Base-by-base conservation (phyloP, 345 rosid species). In the Moringa oleifera region DNA sequence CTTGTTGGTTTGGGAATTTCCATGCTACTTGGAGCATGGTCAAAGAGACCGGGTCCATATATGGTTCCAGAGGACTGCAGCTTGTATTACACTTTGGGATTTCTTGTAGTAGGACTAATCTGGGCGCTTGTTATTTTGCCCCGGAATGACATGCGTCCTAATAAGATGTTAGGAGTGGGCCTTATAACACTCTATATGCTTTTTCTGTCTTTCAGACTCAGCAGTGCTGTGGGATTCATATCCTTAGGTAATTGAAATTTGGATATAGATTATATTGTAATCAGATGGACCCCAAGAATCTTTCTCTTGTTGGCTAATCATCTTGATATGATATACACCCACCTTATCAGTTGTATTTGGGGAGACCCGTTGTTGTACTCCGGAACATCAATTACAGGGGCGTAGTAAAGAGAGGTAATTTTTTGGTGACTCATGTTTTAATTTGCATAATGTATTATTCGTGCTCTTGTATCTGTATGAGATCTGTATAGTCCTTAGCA, bases 1-100 rank as follows among this genome's bases (percentile, higher is more conserved):
- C 83, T 89, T 25, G 80, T 83, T 53, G 96, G 98, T 13, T 58
- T 92, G 62, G 95, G 98, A n/a, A 61, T 85, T 49, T 85, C 91
- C 6, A 67, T 92, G 86, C 71, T 92, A 64, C 71, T 85, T 0
- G 91, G 89, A 19, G 85, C 96, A 54, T 86, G 90, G 86, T 76
- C 87, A 17, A 75, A 72, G 62, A 79, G 84, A 23, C 88, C 90
- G 20, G 72, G 63, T 20, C 31, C 83, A 10, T 86, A 77, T 56
- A 1, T 52, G 57, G 73, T 91, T 69, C 97, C 91, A 1, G 37
- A 71, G 58, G 90, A 86, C 65, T 66, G 58, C 25, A 82, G 86
- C 77, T 58, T 89, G 79, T 80, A 82, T 64, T 80, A 59, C 77
- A 86, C 96, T 5, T 73, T 87, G 69, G 95, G 84, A 57, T 86